Evolutionary conservation across 495 filamentous ascomycete species (phyloP).

Genomic region (Xylaria longipes): DNA sequence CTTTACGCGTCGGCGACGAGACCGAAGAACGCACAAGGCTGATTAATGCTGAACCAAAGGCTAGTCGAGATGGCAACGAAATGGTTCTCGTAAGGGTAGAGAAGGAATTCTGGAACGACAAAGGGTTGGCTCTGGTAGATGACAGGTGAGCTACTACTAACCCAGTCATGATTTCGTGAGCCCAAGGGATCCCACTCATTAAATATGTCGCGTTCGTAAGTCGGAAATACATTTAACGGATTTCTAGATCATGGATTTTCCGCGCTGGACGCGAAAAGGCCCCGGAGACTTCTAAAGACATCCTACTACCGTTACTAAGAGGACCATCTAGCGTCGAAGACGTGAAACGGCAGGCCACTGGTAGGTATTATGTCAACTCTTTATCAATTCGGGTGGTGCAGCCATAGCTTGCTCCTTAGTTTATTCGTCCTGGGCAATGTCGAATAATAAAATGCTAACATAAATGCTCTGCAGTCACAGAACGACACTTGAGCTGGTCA

Average conservation of each 20-base stretch:
- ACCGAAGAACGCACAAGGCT: background rate
- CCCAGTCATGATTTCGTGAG: background rate
- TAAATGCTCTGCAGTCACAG: background rate
- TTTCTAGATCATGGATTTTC: background rate
- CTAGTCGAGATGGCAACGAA: background rate
- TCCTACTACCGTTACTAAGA: background rate
- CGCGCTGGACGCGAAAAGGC: background rate
- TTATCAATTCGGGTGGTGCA: background rate
- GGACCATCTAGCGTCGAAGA: background rate
- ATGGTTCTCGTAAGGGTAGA: background rate
- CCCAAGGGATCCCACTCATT: background rate
- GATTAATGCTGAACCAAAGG: background rate
- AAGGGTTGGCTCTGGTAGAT: background rate
- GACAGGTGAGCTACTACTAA: background rate
- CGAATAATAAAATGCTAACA: background rate
- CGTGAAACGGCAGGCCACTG: background rate
- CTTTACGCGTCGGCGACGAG: background rate
- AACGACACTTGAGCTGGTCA: background rate
- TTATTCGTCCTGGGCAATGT: background rate
- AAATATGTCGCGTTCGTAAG: background rate
- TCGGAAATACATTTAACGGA: background rate
- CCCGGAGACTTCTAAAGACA: background rate
- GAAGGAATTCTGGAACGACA: background rate
- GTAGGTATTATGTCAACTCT: background rate
- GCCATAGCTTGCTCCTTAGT: background rate